Evolutionary conservation across 179 eudicot species (phyloP), one percentile per base, ranked within the genome.

Genomic region (Corrigiola litoralis): DNA sequence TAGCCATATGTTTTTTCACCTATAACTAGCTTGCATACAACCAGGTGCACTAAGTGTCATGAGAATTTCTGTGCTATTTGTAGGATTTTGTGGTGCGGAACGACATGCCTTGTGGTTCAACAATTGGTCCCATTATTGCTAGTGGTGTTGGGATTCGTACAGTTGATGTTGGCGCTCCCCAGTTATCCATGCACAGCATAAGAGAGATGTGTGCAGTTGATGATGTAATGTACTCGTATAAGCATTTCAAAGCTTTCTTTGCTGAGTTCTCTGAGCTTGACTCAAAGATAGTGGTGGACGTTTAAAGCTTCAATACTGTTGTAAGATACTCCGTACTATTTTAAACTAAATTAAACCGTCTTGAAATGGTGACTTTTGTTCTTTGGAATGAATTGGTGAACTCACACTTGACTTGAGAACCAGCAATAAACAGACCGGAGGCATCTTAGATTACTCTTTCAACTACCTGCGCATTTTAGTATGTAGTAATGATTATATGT

Each of bases 191-290:
- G 99, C 99, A 94, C 75, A 94, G 99, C 78, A 90, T 94, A 60
- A 72, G 99, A 77, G 99, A 94, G 75, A 94, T 94, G 99, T 94
- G 97, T 59, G 99, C 88, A 4, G 95, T 90, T 8, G 97, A 94
- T 67, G 99, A 94, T 41, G 85, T 94, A 47, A 79, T 80, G 71
- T 85, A 94, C 72, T 77, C 96, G 0, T 90, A 87, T 31, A 79
- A 83, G 72, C 97, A 90, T 79, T 86, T 94, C 80, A 90, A 80
- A 76, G 95, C 96, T 31, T 90, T 79, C 66, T 94, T 81, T 69
- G 64, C 67, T 60, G 97, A 87, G 49, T 84, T 83, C 77, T 75
- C 91, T 13, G 66, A 75, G 58, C 74, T 90, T 45, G 99, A 90
- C 80, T 72, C 90, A 14, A 88, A 86, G 75, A 61, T 89, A 34